phyloP scores from a whole-genome alignment of 2,329 filamentous ascomycete genomes.

The Botryotinia calthae region DNA sequence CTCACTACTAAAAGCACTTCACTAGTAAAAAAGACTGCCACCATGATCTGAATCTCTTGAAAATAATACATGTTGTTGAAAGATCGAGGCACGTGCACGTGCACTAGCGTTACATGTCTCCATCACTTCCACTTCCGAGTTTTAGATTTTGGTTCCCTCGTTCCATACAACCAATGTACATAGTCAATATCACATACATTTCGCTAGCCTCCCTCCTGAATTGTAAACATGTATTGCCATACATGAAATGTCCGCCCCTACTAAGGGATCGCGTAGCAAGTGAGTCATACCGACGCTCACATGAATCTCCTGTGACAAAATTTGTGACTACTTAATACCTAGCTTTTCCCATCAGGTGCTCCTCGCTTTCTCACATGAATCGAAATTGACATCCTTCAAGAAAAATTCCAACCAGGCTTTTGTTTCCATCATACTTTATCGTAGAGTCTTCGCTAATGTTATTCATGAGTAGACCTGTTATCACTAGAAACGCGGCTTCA shows the following conservation, averaged over 20 bases:
- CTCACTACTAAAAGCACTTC: not conserved
- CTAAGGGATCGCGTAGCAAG: not conserved
- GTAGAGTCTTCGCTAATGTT: not conserved
- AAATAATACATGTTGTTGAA: not conserved
- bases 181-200: not conserved
- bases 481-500: not conserved
- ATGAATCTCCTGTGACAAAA: not conserved
- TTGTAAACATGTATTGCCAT: not conserved
- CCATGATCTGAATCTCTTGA: not conserved
- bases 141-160: not conserved
- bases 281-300: not conserved
- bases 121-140: not conserved
- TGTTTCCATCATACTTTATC: too few species aligned
- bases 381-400: not conserved
- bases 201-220: fast-evolving
- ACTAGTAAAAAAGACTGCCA: not conserved
- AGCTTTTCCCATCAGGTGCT: not conserved
- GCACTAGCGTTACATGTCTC: not conserved
- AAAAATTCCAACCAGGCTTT: not conserved
- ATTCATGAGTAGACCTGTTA: not conserved
- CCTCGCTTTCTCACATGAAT: not conserved
- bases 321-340: not conserved
- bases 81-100: not conserved
- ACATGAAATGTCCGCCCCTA: too few species aligned
- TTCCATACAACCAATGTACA: not conserved